Evolutionary conservation across 202 grass and related monocot genomes (phyloP), one percentile per base, ranked within the genome.

Genomic region (Schoenoplectus triqueter): DNA sequence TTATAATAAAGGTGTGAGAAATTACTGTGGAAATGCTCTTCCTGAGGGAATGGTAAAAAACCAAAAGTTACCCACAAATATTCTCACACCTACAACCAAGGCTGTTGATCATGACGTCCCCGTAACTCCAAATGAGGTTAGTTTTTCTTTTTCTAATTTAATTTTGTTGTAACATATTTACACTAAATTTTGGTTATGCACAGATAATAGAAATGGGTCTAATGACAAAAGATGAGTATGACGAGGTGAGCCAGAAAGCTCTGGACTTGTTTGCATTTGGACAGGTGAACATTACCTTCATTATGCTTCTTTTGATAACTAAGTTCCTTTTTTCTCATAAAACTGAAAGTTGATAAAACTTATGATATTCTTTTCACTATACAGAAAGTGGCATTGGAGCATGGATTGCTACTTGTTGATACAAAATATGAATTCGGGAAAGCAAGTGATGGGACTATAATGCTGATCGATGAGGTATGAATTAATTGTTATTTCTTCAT

Each of bases 391-490:
- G 93, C 93, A 40, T 78, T 88, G 65, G 79, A 95, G 84, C 92
- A 95, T 90, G 93, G 91, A 79, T 86, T 98, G 20, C 85, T 95
- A 88, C 82, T 98, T 64, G 93, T 95, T 80, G 95, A 95, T 79
- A 98, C 93, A 69, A 98, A 95, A 73, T 98, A 98, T 87, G 95
- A 98, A 77, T 98, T 98, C 48, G 93, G 95, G 57, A 98, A 98
- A 86, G 80, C 89, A 88, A 64, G 69, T 81, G 93, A 95, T 81
- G 95, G 95, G 67, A 94, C 88, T 62, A 91, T 98, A 31, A 66
- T 98, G 84, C 88, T 98, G 82, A 91, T 98, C 62, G 93, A 98
- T 89, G 95, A 98, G 95, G 95, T 98, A 66, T 15, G 46, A 50
- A 5, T 72, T 81, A 84, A 63, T 84, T 7, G 2, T 67, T 73